phyloP scores from a whole-genome alignment of 1,284 basidiomycete genomes.

The Pseudomicrostroma phylloplanum region DNA sequence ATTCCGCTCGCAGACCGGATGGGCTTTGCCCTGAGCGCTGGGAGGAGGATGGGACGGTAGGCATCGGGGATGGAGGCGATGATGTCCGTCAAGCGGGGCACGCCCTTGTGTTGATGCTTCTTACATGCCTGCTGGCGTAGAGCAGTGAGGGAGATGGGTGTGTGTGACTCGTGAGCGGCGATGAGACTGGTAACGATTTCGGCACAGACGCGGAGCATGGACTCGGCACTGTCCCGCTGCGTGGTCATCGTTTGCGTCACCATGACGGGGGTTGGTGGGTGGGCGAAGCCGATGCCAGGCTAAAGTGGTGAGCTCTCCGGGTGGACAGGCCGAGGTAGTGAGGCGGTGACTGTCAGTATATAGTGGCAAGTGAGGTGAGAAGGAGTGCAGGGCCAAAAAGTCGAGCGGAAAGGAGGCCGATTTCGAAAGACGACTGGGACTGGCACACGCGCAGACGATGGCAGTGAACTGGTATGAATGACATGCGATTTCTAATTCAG shows the following conservation, averaged over 20 bases:
- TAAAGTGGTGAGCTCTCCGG: no score
- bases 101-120: constrained; percentile 75
- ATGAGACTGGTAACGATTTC: constrained; percentile 92
- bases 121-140: constrained; percentile 83
- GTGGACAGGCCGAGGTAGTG: no score
- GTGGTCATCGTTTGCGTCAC: constrained; percentile 7
- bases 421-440: no score
- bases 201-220: constrained; percentile 81
- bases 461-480: no score
- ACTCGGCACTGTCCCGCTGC: constrained; percentile 65
- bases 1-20: constrained; percentile 97
- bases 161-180: constrained; percentile 66
- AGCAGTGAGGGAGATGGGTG: constrained; percentile 72
- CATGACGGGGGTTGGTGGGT: neutral
- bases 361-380: no score
- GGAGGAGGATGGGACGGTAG: constrained; percentile 82
- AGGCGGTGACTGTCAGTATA: no score
- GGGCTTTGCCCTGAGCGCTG: constrained; percentile 85
- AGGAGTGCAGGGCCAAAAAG: no score
- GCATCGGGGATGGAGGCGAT: constrained; percentile 97
- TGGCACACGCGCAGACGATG: no score
- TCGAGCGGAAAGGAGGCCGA: no score
- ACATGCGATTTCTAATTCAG: no score
- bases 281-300: no score
- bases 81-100: constrained; percentile 91